Evolutionary conservation across 2,329 filamentous ascomycete genomes (phyloP), one percentile per base, ranked within the genome.

Genomic region (Hypoxylon sp.): DNA sequence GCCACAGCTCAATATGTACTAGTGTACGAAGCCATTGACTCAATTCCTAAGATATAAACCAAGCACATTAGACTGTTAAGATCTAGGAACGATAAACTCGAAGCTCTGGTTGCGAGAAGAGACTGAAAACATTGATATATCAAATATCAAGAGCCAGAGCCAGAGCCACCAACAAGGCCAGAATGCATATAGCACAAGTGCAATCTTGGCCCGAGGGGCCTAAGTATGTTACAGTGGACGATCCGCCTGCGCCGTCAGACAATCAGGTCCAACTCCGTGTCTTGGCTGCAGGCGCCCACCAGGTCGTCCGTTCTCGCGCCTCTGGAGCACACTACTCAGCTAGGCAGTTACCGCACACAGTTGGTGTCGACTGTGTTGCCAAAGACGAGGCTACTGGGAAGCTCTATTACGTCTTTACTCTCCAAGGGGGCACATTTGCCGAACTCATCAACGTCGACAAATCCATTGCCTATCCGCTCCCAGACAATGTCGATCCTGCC

Each of bases 341-440:
- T 2, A 78, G 79, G 5, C 73, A 74, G 0, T 81, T 86, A 0
- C 87, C 86, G 0, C 85, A 88, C 72, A 76, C 80, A 1, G 83
- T 84, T 0, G 86, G 86, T 10, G 77, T 83, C 11, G 87, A 89
- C 71, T 86, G 85, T 62, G 82, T 87, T 0, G 87, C 84, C 45
- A 72, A 76, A 6, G 78, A 83, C 57, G 79, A 81, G 5, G 72
- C 80, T 1, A 83, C 82, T 0, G 83, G 84, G 41, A 75, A 82
- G 70, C 73, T 80, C 0, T 84, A 87, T 69, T 89, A 87, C 78
- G 85, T 86, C 73, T 72, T 78, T 59, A 78, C 74, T 2, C 75
- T 79, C 0, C 77, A 73, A 10, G 67, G 76, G 19, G 84, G 85
- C 41, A 81, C 81, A 3, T 82, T 86, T 41, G 77, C 80, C 17